A percentile compares a stretch with the other conserved stretches of the same genome.
These are phyloP conservation scores for Hyaloperonospora brassicae DNA, from an alignment of 352 stramenopile genomes.

Conservation along the genomic window DNA sequence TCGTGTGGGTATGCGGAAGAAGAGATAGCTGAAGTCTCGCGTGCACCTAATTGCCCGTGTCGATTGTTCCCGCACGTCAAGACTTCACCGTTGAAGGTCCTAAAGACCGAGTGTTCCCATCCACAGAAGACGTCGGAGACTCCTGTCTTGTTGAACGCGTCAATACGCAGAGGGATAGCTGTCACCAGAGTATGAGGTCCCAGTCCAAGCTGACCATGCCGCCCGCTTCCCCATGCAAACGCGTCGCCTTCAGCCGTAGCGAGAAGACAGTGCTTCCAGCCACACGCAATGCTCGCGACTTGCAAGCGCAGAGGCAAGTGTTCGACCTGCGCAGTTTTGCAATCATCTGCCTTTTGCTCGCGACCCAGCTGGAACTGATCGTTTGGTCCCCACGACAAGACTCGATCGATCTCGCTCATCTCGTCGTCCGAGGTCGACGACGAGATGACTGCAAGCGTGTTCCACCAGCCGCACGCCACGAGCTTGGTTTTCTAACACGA, in stretches of 20 bases:
- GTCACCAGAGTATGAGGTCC: slow-evolving; percentile 23
- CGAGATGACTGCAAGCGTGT: slow-evolving; percentile 41
- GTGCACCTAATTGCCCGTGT: slow-evolving; percentile 58
- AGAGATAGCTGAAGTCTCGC: neutral
- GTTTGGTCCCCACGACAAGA: slow-evolving; percentile 57
- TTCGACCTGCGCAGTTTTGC: slow-evolving; percentile 7
- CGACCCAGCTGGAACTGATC: slow-evolving; percentile 42
- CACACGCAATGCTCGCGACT: slow-evolving; percentile 58
- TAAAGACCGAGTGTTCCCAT: slow-evolving; percentile 76
- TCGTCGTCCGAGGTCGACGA: slow-evolving; percentile 7
- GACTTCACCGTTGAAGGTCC: slow-evolving; percentile 25
- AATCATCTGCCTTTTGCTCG: neutral
- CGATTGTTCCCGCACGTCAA: slow-evolving; percentile 69
- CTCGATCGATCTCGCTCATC: slow-evolving; percentile 5
- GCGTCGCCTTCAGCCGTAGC: slow-evolving; percentile 35
- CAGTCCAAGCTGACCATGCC: slow-evolving; percentile 64
- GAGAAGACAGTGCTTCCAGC: slow-evolving; percentile 79
- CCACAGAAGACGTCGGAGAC: slow-evolving; percentile 52
- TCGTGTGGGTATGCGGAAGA: neutral
- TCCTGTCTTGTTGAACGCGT: slow-evolving; percentile 10
- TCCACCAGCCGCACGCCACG: slow-evolving; percentile 68
- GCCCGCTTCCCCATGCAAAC: slow-evolving; percentile 63
- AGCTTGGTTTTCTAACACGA: slow-evolving; percentile 22
- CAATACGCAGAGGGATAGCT: slow-evolving; percentile 24
- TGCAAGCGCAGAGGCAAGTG: slow-evolving; percentile 20